Conservation (phyloP, 495 filamentous ascomycete species). For the Cercophora samala region DNA sequence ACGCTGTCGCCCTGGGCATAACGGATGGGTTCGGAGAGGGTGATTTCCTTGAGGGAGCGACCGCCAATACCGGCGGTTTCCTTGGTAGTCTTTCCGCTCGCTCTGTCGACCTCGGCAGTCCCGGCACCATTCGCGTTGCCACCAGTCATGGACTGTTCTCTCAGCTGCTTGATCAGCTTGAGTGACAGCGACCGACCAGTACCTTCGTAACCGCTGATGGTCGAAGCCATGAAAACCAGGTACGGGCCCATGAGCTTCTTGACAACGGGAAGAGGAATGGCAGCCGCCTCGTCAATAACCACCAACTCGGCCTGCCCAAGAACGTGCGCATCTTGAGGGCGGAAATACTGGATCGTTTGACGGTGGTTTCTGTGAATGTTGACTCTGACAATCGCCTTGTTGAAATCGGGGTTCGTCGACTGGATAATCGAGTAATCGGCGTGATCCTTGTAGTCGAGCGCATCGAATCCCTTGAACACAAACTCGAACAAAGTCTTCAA, state of each 20-base stretch:
- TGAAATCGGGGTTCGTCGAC: constrained; percentile 97
- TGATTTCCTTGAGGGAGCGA: constrained; percentile 87
- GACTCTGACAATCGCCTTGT: constrained; percentile 96
- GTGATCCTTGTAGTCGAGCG: constrained; percentile 87
- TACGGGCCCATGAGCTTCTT: constrained; percentile 97
- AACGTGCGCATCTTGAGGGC: constrained; percentile 91
- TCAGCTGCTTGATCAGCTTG: constrained; percentile 95
- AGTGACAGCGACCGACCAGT: constrained; percentile 92
- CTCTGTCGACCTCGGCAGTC: constrained; percentile 67
- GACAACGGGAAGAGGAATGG: constrained; percentile 90
- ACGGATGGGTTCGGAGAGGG: constrained; percentile 87
- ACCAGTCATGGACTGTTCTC: constrained; percentile 74
- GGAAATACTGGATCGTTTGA: constrained; percentile 97
- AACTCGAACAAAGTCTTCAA: constrained; percentile 98
- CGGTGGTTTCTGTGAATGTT: constrained; percentile 94
- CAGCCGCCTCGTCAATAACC: constrained; percentile 97
- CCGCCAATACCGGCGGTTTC: constrained; percentile 60
- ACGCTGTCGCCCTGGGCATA: constrained; percentile 89
- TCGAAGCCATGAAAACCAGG: constrained; percentile 98
- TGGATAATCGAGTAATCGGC: constrained; percentile 97
- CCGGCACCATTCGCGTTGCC: constrained; percentile 51
- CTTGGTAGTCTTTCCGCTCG: constrained; percentile 65
- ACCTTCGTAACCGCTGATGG: constrained; percentile 98
- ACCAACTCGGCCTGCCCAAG: constrained; percentile 93
- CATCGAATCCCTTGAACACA: constrained; percentile 97